These are phyloP conservation scores for Penicillium nucicola DNA, from an alignment of 495 filamentous ascomycete species.

Conservation along the genomic window DNA sequence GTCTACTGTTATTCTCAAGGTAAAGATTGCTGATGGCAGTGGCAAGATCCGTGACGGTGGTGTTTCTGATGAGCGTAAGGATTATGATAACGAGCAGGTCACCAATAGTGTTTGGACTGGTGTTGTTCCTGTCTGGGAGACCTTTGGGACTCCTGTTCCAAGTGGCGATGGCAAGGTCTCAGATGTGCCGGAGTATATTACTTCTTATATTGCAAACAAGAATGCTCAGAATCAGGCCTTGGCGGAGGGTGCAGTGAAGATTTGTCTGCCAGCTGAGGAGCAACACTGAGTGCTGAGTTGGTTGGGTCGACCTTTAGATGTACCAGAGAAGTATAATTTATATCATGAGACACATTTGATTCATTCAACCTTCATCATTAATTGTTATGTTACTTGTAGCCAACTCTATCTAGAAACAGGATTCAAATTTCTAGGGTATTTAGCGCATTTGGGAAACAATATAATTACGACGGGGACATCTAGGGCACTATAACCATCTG, in stretches of 20 bases:
- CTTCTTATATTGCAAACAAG: constrained; percentile 49
- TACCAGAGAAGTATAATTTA: no score
- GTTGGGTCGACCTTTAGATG: no score
- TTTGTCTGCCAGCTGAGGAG: constrained; percentile 35
- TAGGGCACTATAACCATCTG: no score
- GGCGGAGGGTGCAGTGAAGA: constrained; percentile 46
- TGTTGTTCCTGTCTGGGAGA: constrained; percentile 71
- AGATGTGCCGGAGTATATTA: constrained; percentile 63
- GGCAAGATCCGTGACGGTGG: constrained; percentile 72
- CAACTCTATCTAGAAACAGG: no score
- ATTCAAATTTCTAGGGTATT: no score
- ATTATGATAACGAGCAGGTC: constrained; percentile 60
- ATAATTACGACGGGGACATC: no score
- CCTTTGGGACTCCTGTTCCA: constrained; percentile 65
- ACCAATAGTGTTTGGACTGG: constrained; percentile 70
- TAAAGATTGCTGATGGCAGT: constrained; percentile 67
- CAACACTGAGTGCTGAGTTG: constrained; percentile 21
- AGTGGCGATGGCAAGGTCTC: constrained; percentile 56
- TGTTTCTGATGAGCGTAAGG: constrained; percentile 69
- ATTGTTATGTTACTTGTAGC: no score
- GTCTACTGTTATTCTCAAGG: constrained; percentile 70
- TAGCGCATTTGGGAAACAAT: no score
- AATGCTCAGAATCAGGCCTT: constrained; percentile 52
- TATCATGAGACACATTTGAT: no score
- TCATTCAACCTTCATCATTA: no score